A percentile compares a stretch with the other conserved stretches of the same genome.
Evolutionary conservation across 2,329 filamentous ascomycete genomes (phyloP).

Genomic region (Ophiostoma novo-ulmi): DNA sequence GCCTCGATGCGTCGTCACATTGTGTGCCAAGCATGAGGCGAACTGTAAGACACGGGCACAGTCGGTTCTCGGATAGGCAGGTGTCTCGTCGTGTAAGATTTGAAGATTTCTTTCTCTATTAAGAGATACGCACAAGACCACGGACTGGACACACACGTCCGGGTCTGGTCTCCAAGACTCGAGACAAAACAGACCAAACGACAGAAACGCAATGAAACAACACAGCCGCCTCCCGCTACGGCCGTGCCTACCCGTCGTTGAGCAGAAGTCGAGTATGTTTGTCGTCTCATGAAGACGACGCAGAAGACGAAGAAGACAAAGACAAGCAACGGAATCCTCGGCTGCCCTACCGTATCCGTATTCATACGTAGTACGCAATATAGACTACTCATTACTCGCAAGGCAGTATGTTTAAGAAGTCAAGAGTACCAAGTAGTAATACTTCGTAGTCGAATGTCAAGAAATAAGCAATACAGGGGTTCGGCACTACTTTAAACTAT

Average conservation of each 20-base stretch:
- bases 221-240: conserved; percentile 2
- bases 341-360: conserved; percentile 1
- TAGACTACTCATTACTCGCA: not conserved
- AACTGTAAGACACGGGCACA: not conserved
- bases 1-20: not conserved
- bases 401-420: not conserved
- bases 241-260: not conserved
- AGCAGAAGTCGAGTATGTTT: not conserved
- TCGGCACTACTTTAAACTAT: conserved; percentile 10
- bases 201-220: conserved; percentile 6
- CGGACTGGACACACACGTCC: not conserved
- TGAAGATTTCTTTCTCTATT: no score
- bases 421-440: not conserved
- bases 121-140: not conserved
- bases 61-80: conserved; percentile 8
- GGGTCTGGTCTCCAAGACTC: not conserved
- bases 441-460: not conserved
- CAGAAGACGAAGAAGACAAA: not conserved
- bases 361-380: not conserved
- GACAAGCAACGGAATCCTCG: not conserved
- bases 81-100: conserved; percentile 3
- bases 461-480: conserved; percentile 3
- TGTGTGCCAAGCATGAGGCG: not conserved
- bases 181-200: not conserved
- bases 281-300: not conserved